Evolutionary conservation across 306 rosid genomes (phyloP), one percentile per base, ranked within the genome.

Genomic region (Vigna angularis): DNA sequence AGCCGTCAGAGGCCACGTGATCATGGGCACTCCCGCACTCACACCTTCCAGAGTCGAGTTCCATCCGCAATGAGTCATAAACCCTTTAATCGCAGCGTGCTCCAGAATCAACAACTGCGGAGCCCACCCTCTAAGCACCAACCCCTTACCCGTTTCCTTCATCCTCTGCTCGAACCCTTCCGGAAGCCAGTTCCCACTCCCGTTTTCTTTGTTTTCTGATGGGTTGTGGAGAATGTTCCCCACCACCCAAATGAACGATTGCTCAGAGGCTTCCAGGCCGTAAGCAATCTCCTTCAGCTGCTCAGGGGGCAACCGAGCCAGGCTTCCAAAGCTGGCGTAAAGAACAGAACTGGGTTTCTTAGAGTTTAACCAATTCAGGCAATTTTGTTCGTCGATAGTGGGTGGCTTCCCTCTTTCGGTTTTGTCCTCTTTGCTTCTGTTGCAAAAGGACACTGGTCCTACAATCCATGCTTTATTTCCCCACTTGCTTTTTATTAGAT

Each of bases 51-150:
- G 4, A 5, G 88, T 85, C 3, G 97, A 92, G 42, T 92, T 92
- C 96, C 97, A 92, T 4, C 97, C 96, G 26, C 93, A 90, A 22
- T 92, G 96, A 0, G 93, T 92, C 87, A 92, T 51, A 26, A 89
- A 92, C 47, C 93, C 97, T 18, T 90, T 90, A 2, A 90, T 69
- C 0, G 89, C 82, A 2, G 2, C 61, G n/a, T 89, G 92, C 17
- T 89, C 92, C 64, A 90, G 57, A 18, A 93, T 89, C 86, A 86
- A 36, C 4, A 92, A 13, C 66, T 92, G 95, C 0, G 97, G 94
- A 0, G 88, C 94, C 94, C 91, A 91, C 0, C 94, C 94, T 77
- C 88, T 84, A 5, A 89, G 16, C 10, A 91, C 72, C 81, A 89
- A 12, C n/a, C 97, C 97, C 38, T 68, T 88, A 10, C 70, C 34